A percentile compares a stretch with the other conserved stretches of the same genome.
Evolutionary conservation across 441 rosid species (phyloP).

Genomic region (Eruca vesicaria): DNA sequence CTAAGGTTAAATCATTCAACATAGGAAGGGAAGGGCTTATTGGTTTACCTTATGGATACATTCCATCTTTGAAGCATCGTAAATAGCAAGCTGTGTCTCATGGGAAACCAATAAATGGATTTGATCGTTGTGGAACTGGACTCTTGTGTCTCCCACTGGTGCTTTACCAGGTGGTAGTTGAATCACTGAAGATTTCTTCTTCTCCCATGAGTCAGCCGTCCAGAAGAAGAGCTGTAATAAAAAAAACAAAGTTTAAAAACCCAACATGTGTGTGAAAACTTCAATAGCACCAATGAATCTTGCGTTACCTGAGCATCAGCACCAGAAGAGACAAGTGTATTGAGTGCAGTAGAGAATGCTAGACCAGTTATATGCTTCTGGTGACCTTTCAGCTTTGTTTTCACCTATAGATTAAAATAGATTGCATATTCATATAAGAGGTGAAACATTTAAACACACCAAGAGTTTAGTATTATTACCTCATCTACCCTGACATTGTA

Average conservation of each 20-base stretch:
- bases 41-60: slow-evolving; percentile 50
- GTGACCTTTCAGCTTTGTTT: slow-evolving; percentile 79
- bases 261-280: not conserved
- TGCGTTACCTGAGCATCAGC: slow-evolving; percentile 73
- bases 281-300: not conserved
- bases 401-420: slow-evolving; percentile 45
- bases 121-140: slow-evolving; percentile 77
- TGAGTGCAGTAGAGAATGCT: slow-evolving; percentile 65
- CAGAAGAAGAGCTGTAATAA: slow-evolving; percentile 52
- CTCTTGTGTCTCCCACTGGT: slow-evolving; percentile 63
- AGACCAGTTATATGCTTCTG: slow-evolving; percentile 71
- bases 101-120: slow-evolving; percentile 64
- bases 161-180: slow-evolving; percentile 58
- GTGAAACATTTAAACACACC: not conserved
- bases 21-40: not conserved
- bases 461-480: slow-evolving; percentile 37
- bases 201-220: slow-evolving; percentile 81
- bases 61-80: slow-evolving; percentile 65
- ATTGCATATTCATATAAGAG: not conserved
- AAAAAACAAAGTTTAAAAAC: not conserved
- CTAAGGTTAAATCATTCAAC: not conserved
- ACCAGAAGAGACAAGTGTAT: slow-evolving; percentile 71
- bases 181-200: slow-evolving; percentile 59
- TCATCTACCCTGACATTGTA: slow-evolving; percentile 87
- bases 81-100: slow-evolving; percentile 63